Percentiles rank a stretch among this genome's conserved stretches.
Conservation (phyloP, 108 stramenopile species). For the Epipyxis sp. region DNA sequence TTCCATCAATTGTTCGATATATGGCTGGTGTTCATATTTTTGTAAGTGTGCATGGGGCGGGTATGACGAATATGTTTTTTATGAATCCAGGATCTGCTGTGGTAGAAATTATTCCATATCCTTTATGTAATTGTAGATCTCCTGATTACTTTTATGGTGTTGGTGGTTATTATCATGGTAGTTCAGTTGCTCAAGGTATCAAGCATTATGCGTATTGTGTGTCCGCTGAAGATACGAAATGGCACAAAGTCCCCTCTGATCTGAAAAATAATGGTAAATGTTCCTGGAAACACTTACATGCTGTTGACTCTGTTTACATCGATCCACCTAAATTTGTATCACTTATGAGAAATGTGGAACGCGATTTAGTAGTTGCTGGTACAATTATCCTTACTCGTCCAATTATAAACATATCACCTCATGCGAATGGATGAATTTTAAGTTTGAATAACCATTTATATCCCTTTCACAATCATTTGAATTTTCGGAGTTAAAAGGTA, state of each 20-base stretch:
- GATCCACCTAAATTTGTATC: constrained; percentile 8
- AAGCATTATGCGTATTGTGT: constrained; percentile 28
- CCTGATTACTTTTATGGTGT: constrained; percentile 34
- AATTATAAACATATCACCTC: constrained; percentile 26
- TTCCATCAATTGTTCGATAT: constrained; percentile 8
- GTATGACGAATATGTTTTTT: constrained; percentile 33
- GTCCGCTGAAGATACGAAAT: not conserved
- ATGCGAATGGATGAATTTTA: constrained; percentile 30
- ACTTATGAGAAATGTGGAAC: constrained; percentile 16
- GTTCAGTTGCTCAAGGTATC: constrained; percentile 8
- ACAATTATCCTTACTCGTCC: constrained; percentile 11
- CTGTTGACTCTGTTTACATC: constrained; percentile 11
- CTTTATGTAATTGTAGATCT: constrained; percentile 20
- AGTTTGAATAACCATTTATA: no score
- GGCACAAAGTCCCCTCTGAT: constrained; percentile 25
- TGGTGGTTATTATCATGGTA: constrained; percentile 27
- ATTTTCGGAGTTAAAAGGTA: no score
- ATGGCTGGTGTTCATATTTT: constrained; percentile 23
- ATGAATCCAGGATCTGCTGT: constrained; percentile 31
- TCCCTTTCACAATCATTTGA: no score
- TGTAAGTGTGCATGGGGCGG: constrained; percentile 29
- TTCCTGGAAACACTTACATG: constrained; percentile 31
- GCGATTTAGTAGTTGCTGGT: constrained; percentile 13
- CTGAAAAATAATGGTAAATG: not conserved
- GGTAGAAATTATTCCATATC: constrained; percentile 29